These are phyloP conservation scores for Hysterium pulicare DNA, from an alignment of 2,329 filamentous ascomycete genomes.

Conservation along the genomic window DNA sequence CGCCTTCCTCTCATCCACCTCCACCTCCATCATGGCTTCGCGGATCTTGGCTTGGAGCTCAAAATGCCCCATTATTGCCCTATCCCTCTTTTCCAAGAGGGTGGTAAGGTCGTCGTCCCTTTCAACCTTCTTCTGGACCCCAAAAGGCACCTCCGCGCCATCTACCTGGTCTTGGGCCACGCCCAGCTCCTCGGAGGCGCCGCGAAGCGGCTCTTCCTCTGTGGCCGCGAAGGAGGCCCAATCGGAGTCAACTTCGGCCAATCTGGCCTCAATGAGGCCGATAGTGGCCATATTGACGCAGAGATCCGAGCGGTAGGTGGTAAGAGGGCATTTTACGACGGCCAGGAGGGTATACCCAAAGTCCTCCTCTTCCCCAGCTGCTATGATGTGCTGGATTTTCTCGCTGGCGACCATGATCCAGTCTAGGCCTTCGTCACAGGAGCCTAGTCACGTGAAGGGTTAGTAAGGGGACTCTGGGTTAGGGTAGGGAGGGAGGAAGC, in stretches of 20 bases:
- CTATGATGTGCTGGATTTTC: slow-evolving; percentile 66
- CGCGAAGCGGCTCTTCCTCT: too few relatives aligned
- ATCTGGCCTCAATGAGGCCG: slow-evolving; percentile 36
- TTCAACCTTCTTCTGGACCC: slow-evolving; percentile 16
- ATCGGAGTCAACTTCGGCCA: slow-evolving; percentile 38
- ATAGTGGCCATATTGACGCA: slow-evolving; percentile 47
- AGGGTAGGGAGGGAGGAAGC: slow-evolving; percentile 7
- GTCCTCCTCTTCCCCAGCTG: slow-evolving; percentile 60
- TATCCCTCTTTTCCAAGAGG: slow-evolving; percentile 18
- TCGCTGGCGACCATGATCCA: slow-evolving; percentile 67
- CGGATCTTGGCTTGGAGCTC: slow-evolving; percentile 41
- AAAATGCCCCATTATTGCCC: slow-evolving; percentile 13
- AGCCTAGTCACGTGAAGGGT: slow-evolving; percentile 24
- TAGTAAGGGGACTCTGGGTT: slow-evolving; percentile 7
- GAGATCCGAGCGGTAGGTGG: slow-evolving; percentile 44
- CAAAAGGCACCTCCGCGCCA: slow-evolving; percentile 10
- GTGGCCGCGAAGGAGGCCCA: too few relatives aligned
- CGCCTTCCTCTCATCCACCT: slow-evolving; percentile 53
- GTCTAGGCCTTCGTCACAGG: slow-evolving; percentile 47
- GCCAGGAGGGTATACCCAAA: slow-evolving; percentile 77
- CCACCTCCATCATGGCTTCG: slow-evolving; percentile 46
- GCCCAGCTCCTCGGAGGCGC: slow-evolving; percentile 11
- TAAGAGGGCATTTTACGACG: slow-evolving; percentile 64
- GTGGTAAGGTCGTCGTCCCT: slow-evolving; percentile 13
- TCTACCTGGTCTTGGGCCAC: slow-evolving; percentile 16